Evolutionary conservation across 2,329 filamentous ascomycete genomes (phyloP), one percentile per base, ranked within the genome.

Genomic region (Anthostomella pinea): DNA sequence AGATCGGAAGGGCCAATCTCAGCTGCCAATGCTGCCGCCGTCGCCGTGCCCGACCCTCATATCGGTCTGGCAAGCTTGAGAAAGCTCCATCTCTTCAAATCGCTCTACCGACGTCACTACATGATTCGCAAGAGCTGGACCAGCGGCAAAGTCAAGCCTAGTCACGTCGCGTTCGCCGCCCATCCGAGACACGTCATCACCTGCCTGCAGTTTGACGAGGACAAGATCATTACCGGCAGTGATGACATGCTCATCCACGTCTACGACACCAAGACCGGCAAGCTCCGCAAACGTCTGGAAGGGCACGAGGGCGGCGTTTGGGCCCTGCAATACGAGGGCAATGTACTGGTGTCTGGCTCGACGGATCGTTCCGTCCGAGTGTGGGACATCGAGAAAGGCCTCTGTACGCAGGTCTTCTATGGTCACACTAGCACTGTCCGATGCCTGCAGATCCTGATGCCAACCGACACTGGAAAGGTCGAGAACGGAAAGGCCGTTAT

Each of bases 341-440:
- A 97, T 58, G 88, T 87, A 11, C 69, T 98, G 14, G 93, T 98
- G 3, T 98, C 93, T 11, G 93, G 93, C 3, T 96, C 90, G 6
- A 98, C 93, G 0, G 93, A 98, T 64, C 77, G 93, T 30, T 95
- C 93, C 8, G 93, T 98, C n/a, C 82, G 93, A n/a, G 91, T 98
- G 0, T 98, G 93, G 93, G 91, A 98, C 59, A 96, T 98, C 46
- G 88, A 95, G 57, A 85, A 85, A 53, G 93, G 90, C 1, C 78
- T 86, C 29, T 96, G 91, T 62, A 91, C 90, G 8, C 93, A 98
- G 59, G 84, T 95, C 1, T 98, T 98, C 60, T 90, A 96, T 57
- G 94, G 93, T 1, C 93, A 98, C 59, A 98, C 93, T 8, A 97
- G 91, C 26, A 98, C 93, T 10, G 93, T 98, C 3, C 83, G 93